Evolutionary conservation across 2,329 filamentous ascomycete genomes (phyloP).

Genomic region (Dactylellina cionopaga): DNA sequence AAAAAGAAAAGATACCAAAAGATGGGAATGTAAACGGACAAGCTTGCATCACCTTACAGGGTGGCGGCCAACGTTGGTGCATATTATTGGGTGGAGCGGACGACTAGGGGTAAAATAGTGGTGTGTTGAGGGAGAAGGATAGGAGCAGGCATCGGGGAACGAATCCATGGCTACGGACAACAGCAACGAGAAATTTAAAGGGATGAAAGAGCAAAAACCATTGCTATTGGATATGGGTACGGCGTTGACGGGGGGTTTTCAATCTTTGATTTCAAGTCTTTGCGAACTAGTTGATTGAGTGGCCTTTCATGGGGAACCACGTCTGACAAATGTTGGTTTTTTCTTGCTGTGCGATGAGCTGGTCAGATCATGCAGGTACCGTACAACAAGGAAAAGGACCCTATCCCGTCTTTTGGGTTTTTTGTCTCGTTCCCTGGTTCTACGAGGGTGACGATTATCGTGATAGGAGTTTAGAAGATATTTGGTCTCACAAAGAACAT

Average conservation of each 20-base stretch:
- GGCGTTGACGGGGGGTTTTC: too few species aligned
- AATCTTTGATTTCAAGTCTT: too few species aligned
- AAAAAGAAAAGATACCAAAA: conserved; percentile 11
- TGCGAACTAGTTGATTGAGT: conserved; percentile 3
- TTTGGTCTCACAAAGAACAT: too few species aligned
- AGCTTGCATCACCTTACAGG: conserved; percentile 44
- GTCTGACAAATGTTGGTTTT: conserved; percentile 10
- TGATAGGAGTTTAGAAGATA: too few species aligned
- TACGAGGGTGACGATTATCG: conserved; percentile 5
- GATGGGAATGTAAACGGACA: conserved; percentile 2
- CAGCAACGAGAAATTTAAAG: neutral
- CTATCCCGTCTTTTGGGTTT: neutral
- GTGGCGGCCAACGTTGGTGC: conserved; percentile 32
- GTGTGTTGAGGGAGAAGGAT: conserved; percentile 26
- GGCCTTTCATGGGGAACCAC: conserved; percentile 46
- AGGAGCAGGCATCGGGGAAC: conserved; percentile 14
- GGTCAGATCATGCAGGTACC: conserved; percentile 51
- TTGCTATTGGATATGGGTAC: too few species aligned
- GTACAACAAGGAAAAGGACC: conserved; percentile 17
- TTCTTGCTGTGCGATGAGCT: conserved; percentile 44
- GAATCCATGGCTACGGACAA: conserved; percentile 13
- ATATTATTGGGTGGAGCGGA: conserved; percentile 27
- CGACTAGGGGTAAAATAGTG: conserved; percentile 11
- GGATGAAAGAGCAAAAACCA: too few species aligned
- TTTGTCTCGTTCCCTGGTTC: neutral